phyloP scores from a whole-genome alignment of 305 asterid genomes.

The Stenogyne calaminthoides region DNA sequence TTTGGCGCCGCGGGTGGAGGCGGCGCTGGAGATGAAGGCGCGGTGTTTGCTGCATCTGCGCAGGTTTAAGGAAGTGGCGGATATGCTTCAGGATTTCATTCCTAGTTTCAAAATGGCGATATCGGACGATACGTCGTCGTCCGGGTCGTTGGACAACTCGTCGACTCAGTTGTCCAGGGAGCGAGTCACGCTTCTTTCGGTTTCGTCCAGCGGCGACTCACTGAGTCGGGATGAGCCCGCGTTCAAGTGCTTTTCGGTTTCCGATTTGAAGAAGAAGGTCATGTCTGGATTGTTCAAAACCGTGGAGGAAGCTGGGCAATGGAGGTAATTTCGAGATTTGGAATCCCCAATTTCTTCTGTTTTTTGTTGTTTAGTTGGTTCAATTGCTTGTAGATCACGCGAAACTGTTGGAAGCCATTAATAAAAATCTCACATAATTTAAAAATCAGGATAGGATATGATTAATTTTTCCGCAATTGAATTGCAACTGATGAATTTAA shows the following conservation, averaged over 20 bases:
- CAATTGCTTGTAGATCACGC: slow-evolving; percentile 44
- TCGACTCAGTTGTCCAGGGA: slow-evolving; percentile 66
- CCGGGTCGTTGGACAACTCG: slow-evolving; percentile 57
- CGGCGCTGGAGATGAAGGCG: slow-evolving; percentile 78
- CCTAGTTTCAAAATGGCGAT: slow-evolving; percentile 63
- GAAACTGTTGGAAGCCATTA: slow-evolving; percentile 29
- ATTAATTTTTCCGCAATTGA: neutral
- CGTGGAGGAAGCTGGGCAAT: slow-evolving; percentile 71
- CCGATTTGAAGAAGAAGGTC: slow-evolving; percentile 88
- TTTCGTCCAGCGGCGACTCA: slow-evolving; percentile 37
- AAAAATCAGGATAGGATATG: neutral
- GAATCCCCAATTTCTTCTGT: neutral
- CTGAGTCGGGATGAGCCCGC: slow-evolving; percentile 46
- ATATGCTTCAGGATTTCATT: slow-evolving; percentile 78
- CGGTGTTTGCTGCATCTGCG: slow-evolving; percentile 69
- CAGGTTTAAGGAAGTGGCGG: slow-evolving; percentile 85
- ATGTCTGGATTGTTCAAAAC: slow-evolving; percentile 65
- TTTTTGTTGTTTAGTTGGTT: neutral
- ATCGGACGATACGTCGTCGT: slow-evolving; percentile 50
- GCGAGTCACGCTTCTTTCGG: slow-evolving; percentile 63
- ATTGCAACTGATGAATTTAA: slow-evolving; percentile 10
- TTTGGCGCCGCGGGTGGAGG: slow-evolving; percentile 74
- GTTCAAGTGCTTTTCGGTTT: slow-evolving; percentile 78
- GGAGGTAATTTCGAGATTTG: slow-evolving; percentile 63
- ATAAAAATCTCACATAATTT: slow-evolving; percentile 28